These are phyloP conservation scores for Rhizophora mangle DNA, from an alignment of 345 rosid genomes.

Conservation along the genomic window DNA sequence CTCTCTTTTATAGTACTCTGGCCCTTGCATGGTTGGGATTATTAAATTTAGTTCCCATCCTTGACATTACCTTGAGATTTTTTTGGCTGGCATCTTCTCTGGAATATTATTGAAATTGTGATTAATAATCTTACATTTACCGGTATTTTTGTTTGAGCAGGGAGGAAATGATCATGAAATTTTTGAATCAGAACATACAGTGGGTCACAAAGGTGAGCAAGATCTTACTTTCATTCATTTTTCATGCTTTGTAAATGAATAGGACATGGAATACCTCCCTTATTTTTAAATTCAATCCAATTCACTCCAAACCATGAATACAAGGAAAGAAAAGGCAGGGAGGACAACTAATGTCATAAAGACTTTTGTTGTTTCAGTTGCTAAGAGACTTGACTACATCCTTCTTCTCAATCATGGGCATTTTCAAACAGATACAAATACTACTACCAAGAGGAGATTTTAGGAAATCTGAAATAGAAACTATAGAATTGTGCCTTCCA, in stretches of 20 bases:
- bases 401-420: too few relatives aligned
- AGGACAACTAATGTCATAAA: too few relatives aligned
- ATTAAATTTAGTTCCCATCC: too few relatives aligned
- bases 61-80: too few relatives aligned
- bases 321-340: too few relatives aligned
- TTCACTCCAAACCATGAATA: too few relatives aligned
- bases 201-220: slow-evolving; percentile 82
- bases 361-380: too few relatives aligned
- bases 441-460: too few relatives aligned
- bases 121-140: background rate
- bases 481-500: background rate
- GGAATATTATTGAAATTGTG: background rate
- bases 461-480: background rate
- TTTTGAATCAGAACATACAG: slow-evolving; percentile 72
- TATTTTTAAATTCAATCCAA: background rate
- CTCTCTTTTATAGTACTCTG: too few relatives aligned
- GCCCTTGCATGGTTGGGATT: too few relatives aligned
- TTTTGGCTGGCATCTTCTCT: background rate
- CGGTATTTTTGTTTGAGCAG: slow-evolving; percentile 36
- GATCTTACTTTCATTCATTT: slow-evolving; percentile 6
- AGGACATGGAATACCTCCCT: slow-evolving; percentile 1
- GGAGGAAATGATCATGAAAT: slow-evolving; percentile 95
- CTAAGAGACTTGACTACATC: too few relatives aligned
- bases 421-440: too few relatives aligned
- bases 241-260: background rate